These are phyloP conservation scores for Paecilomyces sp. DNA, from an alignment of 2,329 filamentous ascomycete genomes.

Conservation along the genomic window DNA sequence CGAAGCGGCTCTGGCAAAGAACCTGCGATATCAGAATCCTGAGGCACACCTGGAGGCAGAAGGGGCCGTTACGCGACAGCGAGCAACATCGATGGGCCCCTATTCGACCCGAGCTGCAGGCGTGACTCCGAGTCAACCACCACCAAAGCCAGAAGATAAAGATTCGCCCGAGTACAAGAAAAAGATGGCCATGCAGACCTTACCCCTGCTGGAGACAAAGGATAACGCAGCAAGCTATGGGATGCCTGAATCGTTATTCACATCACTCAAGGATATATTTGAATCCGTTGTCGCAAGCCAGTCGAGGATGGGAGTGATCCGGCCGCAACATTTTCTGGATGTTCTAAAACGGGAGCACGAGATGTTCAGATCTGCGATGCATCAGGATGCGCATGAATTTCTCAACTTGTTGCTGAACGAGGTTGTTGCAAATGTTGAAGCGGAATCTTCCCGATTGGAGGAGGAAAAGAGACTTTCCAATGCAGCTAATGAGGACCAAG, in stretches of 20 bases:
- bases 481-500: conserved; percentile 36
- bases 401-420: conserved; percentile 92
- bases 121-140: conserved; percentile 49
- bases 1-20: conserved; percentile 45
- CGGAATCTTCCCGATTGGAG: conserved; percentile 52
- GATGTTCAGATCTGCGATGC: conserved; percentile 94
- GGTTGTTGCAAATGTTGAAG: conserved; percentile 87
- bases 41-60: conserved; percentile 49
- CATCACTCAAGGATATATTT: conserved; percentile 92
- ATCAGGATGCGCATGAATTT: conserved; percentile 97
- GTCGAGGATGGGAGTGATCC: conserved; percentile 80
- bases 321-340: conserved; percentile 86
- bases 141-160: conserved; percentile 76
- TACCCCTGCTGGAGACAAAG: conserved; percentile 79
- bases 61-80: conserved; percentile 40
- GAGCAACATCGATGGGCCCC: conserved; percentile 21
- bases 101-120: conserved; percentile 39
- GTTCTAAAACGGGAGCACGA: conserved; percentile 92
- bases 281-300: conserved; percentile 76
- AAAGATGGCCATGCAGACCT: conserved; percentile 82
- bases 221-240: conserved; percentile 75
- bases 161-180: conserved; percentile 98
- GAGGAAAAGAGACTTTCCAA: conserved; percentile 44
- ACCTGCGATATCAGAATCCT: conserved; percentile 54
- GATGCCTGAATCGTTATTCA: conserved; percentile 94